phyloP scores from a whole-genome alignment of 1,139 yeast species.

The Blastobotrys indianensis region DNA sequence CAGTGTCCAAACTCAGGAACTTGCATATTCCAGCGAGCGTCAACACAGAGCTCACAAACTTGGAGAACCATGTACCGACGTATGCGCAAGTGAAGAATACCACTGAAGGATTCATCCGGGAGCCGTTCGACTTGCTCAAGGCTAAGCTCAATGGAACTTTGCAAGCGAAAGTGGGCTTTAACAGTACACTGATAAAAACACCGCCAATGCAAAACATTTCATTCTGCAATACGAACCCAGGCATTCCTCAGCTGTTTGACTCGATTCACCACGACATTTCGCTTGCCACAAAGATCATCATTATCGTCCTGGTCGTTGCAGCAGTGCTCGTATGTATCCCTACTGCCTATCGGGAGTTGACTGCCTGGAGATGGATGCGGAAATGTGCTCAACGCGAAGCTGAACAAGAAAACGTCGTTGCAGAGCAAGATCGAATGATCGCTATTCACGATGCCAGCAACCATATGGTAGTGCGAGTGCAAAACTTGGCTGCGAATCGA shows the following conservation, averaged over 20 bases:
- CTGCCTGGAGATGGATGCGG: slow-evolving; percentile 46
- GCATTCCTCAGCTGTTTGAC: slow-evolving; percentile 12
- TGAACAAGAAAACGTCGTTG: not conserved
- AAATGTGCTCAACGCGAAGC: slow-evolving; percentile 17
- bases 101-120: slow-evolving; percentile 41
- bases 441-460: slow-evolving; percentile 15
- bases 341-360: slow-evolving; percentile 40
- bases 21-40: slow-evolving; percentile 60
- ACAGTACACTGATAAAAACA: slow-evolving; percentile 10
- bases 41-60: slow-evolving; percentile 44
- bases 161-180: slow-evolving; percentile 11
- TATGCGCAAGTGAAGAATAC: slow-evolving; percentile 50
- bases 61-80: slow-evolving; percentile 48
- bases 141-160: slow-evolving; percentile 32
- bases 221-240: slow-evolving; percentile 15
- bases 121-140: slow-evolving; percentile 51
- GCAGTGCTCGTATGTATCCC: slow-evolving; percentile 41
- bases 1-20: slow-evolving; percentile 50
- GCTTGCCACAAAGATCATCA: slow-evolving; percentile 35
- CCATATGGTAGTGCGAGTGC: slow-evolving; percentile 14
- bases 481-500: slow-evolving; percentile 13
- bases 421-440: slow-evolving; percentile 10
- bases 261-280: slow-evolving; percentile 28
- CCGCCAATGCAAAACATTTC: slow-evolving; percentile 13
- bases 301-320: slow-evolving; percentile 38